phyloP scores from a whole-genome alignment of 176 grass and related monocot species.

The Thalia dealbata region DNA sequence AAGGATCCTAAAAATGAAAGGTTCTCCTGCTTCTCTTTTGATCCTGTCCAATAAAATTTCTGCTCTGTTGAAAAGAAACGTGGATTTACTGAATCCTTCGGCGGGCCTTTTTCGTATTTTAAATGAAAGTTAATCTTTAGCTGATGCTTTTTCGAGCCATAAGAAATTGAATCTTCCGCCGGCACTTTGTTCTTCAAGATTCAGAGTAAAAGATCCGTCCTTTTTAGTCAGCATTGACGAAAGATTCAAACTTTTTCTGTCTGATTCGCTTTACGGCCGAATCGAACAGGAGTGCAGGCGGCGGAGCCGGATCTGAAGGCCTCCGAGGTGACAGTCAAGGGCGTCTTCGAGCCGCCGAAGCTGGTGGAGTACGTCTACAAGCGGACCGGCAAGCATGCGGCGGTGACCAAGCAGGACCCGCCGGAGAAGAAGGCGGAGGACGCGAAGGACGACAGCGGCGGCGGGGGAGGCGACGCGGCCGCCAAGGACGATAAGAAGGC shows the following conservation, averaged over 20 bases:
- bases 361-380: constrained; percentile 65
- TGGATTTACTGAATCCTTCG: neutral
- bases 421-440: constrained; percentile 16
- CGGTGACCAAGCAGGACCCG: constrained; percentile 48
- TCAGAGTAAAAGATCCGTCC: neutral
- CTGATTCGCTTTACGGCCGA: neutral
- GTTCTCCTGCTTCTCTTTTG: neutral
- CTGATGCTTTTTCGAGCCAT: neutral
- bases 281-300: constrained; percentile 55
- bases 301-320: constrained; percentile 43
- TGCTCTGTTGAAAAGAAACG: too few relatives aligned
- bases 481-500: constrained; percentile 36
- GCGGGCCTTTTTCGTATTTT: too few relatives aligned
- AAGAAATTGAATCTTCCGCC: neutral
- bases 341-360: constrained; percentile 56
- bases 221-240: neutral
- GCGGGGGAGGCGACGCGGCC: constrained; percentile 5
- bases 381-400: constrained; percentile 72
- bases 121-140: too few relatives aligned
- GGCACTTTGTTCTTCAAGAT: neutral
- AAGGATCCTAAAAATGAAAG: constrained; percentile 19
- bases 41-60: too few relatives aligned
- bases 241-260: constrained; percentile 1
- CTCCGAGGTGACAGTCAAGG: constrained; percentile 62
- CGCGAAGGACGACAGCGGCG: constrained; percentile 3